phyloP scores from a whole-genome alignment of 2,329 filamentous ascomycete species.

The Fusarium armeniacum region DNA sequence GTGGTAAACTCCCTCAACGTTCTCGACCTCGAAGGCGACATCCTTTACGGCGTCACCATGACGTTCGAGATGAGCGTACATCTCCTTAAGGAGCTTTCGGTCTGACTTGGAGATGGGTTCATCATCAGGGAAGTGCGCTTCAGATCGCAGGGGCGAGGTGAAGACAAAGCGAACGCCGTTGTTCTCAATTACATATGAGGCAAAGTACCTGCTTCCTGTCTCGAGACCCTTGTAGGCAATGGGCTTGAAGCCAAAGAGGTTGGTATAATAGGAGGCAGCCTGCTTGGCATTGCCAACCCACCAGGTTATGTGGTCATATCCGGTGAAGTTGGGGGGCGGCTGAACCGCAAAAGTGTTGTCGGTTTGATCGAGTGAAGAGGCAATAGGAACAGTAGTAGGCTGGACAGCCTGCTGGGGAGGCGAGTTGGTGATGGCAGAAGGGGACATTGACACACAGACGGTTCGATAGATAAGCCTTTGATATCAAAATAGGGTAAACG shows the following conservation, averaged over 20 bases:
- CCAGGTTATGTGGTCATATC: slow-evolving; percentile 95
- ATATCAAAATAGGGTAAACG: slow-evolving; percentile 20
- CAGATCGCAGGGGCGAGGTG: slow-evolving; percentile 81
- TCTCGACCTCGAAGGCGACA: slow-evolving; percentile 94
- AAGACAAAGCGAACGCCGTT: slow-evolving; percentile 84
- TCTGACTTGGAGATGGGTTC: slow-evolving; percentile 76
- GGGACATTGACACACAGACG: slow-evolving; percentile 65
- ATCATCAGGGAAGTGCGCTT: slow-evolving; percentile 66
- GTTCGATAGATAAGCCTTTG: slow-evolving; percentile 26
- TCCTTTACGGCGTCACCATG: slow-evolving; percentile 97
- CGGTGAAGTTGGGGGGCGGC: slow-evolving; percentile 74
- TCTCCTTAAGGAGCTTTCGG: slow-evolving; percentile 74
- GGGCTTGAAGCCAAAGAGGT: slow-evolving; percentile 85
- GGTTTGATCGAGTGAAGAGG: slow-evolving; percentile 53
- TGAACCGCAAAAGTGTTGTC: slow-evolving; percentile 67
- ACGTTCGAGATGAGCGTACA: slow-evolving; percentile 84
- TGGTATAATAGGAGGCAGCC: slow-evolving; percentile 88
- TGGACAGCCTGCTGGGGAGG: slow-evolving; percentile 61
- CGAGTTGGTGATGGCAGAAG: slow-evolving; percentile 68
- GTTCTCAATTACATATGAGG: slow-evolving; percentile 87
- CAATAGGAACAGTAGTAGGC: slow-evolving; percentile 52
- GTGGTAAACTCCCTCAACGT: slow-evolving; percentile 83
- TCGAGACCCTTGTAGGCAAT: slow-evolving; percentile 90
- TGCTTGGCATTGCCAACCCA: slow-evolving; percentile 98
- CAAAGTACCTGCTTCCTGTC: slow-evolving; percentile 84